Base-by-base conservation (phyloP, 192 early-diverging fungal species). In the Mortierella alpina region DNA sequence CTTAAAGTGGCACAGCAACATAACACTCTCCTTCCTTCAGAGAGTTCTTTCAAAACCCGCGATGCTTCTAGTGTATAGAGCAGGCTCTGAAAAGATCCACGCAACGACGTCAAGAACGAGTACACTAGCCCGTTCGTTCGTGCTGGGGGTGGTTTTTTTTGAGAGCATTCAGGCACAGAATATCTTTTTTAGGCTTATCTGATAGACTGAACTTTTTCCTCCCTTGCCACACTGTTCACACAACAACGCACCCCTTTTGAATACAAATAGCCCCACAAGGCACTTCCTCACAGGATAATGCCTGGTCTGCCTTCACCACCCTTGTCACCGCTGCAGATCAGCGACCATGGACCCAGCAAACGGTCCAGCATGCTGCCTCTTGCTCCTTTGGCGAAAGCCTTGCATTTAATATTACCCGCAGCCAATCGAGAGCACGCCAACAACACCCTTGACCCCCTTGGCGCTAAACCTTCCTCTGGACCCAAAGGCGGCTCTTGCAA, bases 281-380 rank as follows among this genome's bases (percentile, higher is more conserved):
- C 57, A 14, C 57, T 58, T 40, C 31, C 57, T 15, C 17, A 22
- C 10, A 58, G 57, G n/a, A 41, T 58, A 12, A 22, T 39, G 59
- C 72, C 72, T 8, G 64, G 72, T 40, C 73, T 80, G 0, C 76
- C 76, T 12, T 80, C 76, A 14, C 76, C 76, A 15, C 76, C 76
- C 12, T 54, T 80, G 11, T 80, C 76, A 2, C 76, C 76, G 8
- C 75, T 67, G 23, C 76, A 67, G 44, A 63, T 63, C 31, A 52
- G 17, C 15, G 42, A 58, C 52, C 47, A 22, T 45, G 64, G 56
- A 31, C 57, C 41, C 45, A 48, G 22, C 40, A 22, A 55, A n/a
- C 70, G 66, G 18, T 49, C 48, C 39, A 52, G 50, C 31, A 50
- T 48, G 18, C 42, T 61, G 31, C 63, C 72, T 44, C 14, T 63